Conservation (phyloP, 768 basidiomycete species). For the Lentinula boryana region DNA sequence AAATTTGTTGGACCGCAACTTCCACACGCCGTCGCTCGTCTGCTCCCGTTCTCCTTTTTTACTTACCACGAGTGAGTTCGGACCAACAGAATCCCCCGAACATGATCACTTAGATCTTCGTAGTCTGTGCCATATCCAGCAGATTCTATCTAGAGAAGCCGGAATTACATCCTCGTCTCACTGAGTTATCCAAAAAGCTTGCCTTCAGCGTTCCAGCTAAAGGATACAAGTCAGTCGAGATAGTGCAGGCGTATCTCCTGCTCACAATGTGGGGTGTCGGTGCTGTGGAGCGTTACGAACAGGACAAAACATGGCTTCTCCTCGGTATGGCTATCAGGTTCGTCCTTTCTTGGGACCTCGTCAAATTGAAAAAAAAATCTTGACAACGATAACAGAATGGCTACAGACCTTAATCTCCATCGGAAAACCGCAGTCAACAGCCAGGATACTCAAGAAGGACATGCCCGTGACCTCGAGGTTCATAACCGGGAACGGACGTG, state of each 20-base stretch:
- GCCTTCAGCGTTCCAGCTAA: slow-evolving; percentile 82
- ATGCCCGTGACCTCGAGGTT: slow-evolving; percentile 75
- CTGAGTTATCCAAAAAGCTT: slow-evolving; percentile 80
- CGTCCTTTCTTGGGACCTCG: slow-evolving; percentile 15
- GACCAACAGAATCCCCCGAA: slow-evolving; percentile 2
- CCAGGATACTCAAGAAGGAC: slow-evolving; percentile 73
- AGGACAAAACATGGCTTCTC: slow-evolving; percentile 90
- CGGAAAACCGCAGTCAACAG: slow-evolving; percentile 66
- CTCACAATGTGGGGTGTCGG: slow-evolving; percentile 89
- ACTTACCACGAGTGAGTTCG: slow-evolving; percentile 76
- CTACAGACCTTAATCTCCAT: slow-evolving; percentile 92
- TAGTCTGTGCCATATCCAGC: slow-evolving; percentile 93
- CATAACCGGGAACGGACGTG: slow-evolving; percentile 95
- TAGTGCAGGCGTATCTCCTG: slow-evolving; percentile 91
- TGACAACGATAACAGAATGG: slow-evolving; percentile 58
- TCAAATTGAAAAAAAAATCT: not conserved
- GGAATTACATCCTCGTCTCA: slow-evolving; percentile 74
- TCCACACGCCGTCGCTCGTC: slow-evolving; percentile 91
- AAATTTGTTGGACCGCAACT: slow-evolving; percentile 76
- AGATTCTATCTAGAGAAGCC: slow-evolving; percentile 81
- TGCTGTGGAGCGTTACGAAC: slow-evolving; percentile 93
- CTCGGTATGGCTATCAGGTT: slow-evolving; percentile 83
- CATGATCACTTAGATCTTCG: slow-evolving; percentile 2
- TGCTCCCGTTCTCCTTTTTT: slow-evolving; percentile 94
- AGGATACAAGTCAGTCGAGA: slow-evolving; percentile 91